Conservation (phyloP, 441 rosid species). For the Daphne laureola region DNA sequence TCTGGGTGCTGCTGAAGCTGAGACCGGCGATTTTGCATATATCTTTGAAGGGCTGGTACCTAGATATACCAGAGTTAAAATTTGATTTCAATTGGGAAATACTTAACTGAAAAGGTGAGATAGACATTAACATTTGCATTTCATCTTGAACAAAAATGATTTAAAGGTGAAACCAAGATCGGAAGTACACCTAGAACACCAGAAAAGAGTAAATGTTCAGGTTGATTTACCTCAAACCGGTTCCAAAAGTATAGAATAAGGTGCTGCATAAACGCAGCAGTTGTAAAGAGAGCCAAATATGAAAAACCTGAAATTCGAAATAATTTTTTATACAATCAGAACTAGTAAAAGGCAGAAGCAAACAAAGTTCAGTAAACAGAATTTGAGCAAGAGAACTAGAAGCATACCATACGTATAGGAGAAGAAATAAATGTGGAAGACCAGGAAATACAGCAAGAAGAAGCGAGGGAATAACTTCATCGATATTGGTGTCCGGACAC, state of each 20-base stretch:
- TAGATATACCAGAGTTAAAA: conserved; percentile 7
- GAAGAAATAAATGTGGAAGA: conserved; percentile 96
- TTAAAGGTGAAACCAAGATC: no score
- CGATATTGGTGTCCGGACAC: conserved; percentile 95
- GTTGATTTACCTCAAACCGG: conserved; percentile 71
- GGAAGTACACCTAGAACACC: no score
- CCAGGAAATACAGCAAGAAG: conserved; percentile 91
- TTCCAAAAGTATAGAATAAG: conserved; percentile 95
- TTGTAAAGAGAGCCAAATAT: conserved; percentile 75
- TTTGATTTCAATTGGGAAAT: no score
- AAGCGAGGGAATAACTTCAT: conserved; percentile 99
- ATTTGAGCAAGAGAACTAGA: neutral
- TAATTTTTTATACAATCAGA: conserved; percentile 1
- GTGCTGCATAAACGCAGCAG: conserved; percentile 91
- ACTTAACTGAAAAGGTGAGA: no score
- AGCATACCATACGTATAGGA: conserved; percentile 80
- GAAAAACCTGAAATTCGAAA: conserved; percentile 61
- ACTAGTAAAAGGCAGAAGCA: neutral
- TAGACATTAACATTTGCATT: no score
- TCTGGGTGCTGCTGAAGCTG: conserved; percentile 85
- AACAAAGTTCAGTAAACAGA: conserved; percentile 5
- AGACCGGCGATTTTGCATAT: conserved; percentile 63
- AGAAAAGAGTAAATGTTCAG: no score
- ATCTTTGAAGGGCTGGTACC: conserved; percentile 94
- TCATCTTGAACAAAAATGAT: no score